Conservation (phyloP, 2,329 filamentous ascomycete genomes). For the Clonostachys sp. region DNA sequence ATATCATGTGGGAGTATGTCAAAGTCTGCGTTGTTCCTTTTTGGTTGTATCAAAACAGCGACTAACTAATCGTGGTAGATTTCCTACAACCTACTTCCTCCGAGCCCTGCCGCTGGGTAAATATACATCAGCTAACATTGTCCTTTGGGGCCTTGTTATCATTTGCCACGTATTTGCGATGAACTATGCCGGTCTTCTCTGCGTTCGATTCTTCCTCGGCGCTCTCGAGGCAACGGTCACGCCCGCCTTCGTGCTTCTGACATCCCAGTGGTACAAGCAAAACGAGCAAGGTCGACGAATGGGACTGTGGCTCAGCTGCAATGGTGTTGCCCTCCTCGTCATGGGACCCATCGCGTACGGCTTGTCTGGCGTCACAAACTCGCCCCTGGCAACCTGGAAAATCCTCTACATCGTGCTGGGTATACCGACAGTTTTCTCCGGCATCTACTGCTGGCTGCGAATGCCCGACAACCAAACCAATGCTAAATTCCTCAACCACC, state of each 20-base stretch:
- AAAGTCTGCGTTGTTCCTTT: neutral
- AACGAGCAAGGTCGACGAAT: slow-evolving; percentile 23
- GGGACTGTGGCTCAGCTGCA: slow-evolving; percentile 13
- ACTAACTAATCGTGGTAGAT: slow-evolving; percentile 6
- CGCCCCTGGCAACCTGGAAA: slow-evolving; percentile 10
- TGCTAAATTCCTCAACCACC: slow-evolving; percentile 46
- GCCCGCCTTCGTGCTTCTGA: slow-evolving; percentile 14
- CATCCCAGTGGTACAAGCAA: slow-evolving; percentile 16
- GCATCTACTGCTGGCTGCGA: slow-evolving; percentile 21
- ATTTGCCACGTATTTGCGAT: slow-evolving; percentile 9
- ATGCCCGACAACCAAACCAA: slow-evolving; percentile 61
- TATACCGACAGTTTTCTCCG: slow-evolving; percentile 13
- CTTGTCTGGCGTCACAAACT: slow-evolving; percentile 6
- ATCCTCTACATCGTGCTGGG: slow-evolving; percentile 19
- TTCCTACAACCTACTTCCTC: slow-evolving; percentile 27
- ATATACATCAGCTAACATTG: slow-evolving; percentile 24
- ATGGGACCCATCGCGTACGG: slow-evolving; percentile 13
- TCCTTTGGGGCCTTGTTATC: slow-evolving; percentile 31
- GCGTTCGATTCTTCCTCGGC: slow-evolving; percentile 13
- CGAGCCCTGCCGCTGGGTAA: slow-evolving; percentile 24
- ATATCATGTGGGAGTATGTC: neutral
- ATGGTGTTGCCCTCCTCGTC: slow-evolving; percentile 9
- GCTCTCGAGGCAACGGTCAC: slow-evolving; percentile 15
- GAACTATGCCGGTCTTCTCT: slow-evolving; percentile 12
- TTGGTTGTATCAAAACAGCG: neutral